These are phyloP conservation scores for Solanum neorickii DNA, from an alignment of 257 asterid genomes.

Conservation along the genomic window DNA sequence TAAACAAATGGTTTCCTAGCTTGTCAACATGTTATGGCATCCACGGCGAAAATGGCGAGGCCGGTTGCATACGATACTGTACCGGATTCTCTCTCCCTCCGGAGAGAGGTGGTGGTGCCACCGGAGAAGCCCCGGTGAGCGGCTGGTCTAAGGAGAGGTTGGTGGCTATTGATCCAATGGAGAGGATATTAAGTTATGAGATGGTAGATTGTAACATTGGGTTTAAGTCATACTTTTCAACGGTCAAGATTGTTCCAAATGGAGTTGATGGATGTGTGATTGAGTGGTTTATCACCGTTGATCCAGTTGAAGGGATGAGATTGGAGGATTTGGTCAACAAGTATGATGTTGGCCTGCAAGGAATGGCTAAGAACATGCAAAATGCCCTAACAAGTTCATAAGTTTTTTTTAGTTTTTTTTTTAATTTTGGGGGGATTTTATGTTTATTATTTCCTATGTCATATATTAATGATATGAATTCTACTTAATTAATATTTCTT, in stretches of 20 bases:
- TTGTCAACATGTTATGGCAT: constrained; percentile 50
- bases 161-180: constrained; percentile 13
- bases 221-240: constrained; percentile 43
- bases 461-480: not conserved
- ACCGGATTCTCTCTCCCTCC: constrained; percentile 41
- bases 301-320: constrained; percentile 49
- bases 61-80: constrained; percentile 58
- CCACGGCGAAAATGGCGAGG: constrained; percentile 49
- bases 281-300: constrained; percentile 55
- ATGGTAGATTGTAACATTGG: constrained; percentile 57
- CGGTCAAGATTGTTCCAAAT: constrained; percentile 25
- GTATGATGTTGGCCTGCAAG: constrained; percentile 31
- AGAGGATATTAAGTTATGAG: constrained; percentile 39
- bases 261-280: constrained; percentile 16
- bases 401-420: too few relatives aligned
- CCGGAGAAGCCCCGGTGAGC: not conserved
- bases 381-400: not conserved
- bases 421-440: too few relatives aligned
- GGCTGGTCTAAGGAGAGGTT: constrained; percentile 51
- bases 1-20: constrained; percentile 58
- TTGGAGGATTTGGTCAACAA: constrained; percentile 41
- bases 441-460: not conserved
- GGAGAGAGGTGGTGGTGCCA: not conserved
- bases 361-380: constrained; percentile 59
- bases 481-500: not conserved